Percentiles rank a stretch among this genome's conserved stretches.
Conservation (phyloP, 805 yeast species). For the Suhomyces vadensis region DNA sequence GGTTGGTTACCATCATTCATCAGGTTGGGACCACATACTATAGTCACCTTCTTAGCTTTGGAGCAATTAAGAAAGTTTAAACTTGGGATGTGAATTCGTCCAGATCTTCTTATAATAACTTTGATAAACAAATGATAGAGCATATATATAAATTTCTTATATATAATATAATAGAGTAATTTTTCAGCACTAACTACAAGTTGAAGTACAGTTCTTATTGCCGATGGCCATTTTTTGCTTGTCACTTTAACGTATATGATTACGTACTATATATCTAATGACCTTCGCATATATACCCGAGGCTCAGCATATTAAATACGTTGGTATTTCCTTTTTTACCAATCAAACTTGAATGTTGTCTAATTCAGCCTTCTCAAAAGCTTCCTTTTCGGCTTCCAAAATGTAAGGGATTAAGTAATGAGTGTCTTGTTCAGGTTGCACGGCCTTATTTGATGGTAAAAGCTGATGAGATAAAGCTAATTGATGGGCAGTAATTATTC, state of each 20-base stretch:
- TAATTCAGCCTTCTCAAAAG: conserved; percentile 80
- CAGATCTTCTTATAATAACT: not conserved
- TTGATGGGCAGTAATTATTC: conserved; percentile 92
- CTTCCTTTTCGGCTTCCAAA: conserved; percentile 92
- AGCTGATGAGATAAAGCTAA: conserved; percentile 78
- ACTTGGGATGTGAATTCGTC: conserved; percentile 44
- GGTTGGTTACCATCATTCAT: conserved; percentile 91
- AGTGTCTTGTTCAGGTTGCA: conserved; percentile 75
- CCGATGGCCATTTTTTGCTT: too few relatives aligned
- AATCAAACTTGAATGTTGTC: conserved; percentile 61
- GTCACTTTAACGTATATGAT: too few relatives aligned
- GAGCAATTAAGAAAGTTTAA: conserved; percentile 61
- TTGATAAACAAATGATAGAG: not conserved
- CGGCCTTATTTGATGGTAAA: conserved; percentile 76
- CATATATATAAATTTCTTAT: not conserved
- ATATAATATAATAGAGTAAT: conserved; percentile 1
- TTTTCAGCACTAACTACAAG: not conserved
- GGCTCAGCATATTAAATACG: too few relatives aligned
- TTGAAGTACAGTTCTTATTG: too few relatives aligned
- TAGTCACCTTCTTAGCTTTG: conserved; percentile 65
- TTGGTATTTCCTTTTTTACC: too few relatives aligned
- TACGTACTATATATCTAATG: too few relatives aligned
- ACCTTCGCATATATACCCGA: too few relatives aligned
- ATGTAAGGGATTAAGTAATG: conserved; percentile 86
- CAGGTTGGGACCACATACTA: conserved; percentile 81